Evolutionary conservation across 768 basidiomycete genomes (phyloP), one percentile per base, ranked within the genome.

Genomic region (Fistulinella prunicolor): DNA sequence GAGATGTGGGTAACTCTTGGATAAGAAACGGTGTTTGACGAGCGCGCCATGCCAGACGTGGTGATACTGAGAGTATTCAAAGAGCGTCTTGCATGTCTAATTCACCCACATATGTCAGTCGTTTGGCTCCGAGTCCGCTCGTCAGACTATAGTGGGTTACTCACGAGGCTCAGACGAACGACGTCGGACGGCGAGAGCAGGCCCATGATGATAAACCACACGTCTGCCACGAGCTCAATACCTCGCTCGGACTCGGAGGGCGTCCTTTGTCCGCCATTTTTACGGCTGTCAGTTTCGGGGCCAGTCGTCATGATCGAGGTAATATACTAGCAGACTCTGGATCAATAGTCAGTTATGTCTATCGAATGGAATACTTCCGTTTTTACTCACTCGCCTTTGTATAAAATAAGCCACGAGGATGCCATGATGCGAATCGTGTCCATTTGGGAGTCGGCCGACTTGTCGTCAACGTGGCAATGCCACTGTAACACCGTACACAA

Each of bases 141-240:
- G 22, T 16, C 22, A 14, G 22, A 13, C 5, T 6, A 10, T 10
- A n/a, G 9, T 17, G 6, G 3, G 1, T 8, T 4, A 60, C 65
- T 67, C 36, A 67, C 63, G 17, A 46, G 58, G 38, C 63, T 54
- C 46, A 67, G 44, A 21, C 42, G 52, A 20, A 61, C 44, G 34
- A 65, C 26, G 24, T 65, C 65, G 4, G 54, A 42, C 0, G 65
- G 56, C 19, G 65, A 58, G 23, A 67, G 36, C 9, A 63, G 46
- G 40, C 50, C 21, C 64, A 67, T 67, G 39, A 65, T 56, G 32
- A 63, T 50, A 30, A 65, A 51, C 64, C 64, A 65, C 37, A 65
- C 24, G 23, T 65, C 64, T 13, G 58, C 60, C 23, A 53, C 53
- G 38, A 67, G 63, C 19, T 49, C 50, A 16, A 59, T 26, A 10